Percentiles rank a stretch among this genome's conserved stretches.
phyloP scores from a whole-genome alignment of 1,284 basidiomycete genomes.

The Ustilago bromivora region DNA sequence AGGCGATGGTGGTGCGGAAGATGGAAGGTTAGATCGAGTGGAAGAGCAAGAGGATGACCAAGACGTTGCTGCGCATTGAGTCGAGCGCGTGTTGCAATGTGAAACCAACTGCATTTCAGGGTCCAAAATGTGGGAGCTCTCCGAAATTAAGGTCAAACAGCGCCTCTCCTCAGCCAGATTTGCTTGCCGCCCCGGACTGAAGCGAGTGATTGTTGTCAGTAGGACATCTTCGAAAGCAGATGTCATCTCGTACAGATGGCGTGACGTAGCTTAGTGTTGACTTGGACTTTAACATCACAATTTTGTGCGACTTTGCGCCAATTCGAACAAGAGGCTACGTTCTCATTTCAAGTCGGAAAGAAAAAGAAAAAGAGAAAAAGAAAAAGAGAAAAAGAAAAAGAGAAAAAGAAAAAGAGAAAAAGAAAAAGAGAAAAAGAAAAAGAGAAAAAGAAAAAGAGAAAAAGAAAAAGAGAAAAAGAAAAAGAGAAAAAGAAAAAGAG shows the following conservation, averaged over 20 bases:
- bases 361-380: neutral
- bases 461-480: neutral
- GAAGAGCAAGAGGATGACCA: neutral
- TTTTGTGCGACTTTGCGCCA: neutral
- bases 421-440: too few species aligned
- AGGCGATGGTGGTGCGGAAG: neutral
- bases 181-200: neutral
- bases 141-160: too few species aligned
- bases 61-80: constrained; percentile 14
- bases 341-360: neutral
- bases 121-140: constrained; percentile 9
- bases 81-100: neutral
- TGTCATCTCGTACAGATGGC: neutral
- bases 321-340: neutral
- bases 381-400: neutral
- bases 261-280: neutral
- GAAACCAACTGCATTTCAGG: constrained; percentile 24
- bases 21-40: neutral
- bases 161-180: too few species aligned
- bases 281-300: neutral
- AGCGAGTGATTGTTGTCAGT: neutral
- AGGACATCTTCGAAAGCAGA: neutral
- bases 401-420: too few species aligned
- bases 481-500: neutral
- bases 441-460: neutral